Conservation (phyloP, 495 filamentous ascomycete species). For the Cetradonia linearis region DNA sequence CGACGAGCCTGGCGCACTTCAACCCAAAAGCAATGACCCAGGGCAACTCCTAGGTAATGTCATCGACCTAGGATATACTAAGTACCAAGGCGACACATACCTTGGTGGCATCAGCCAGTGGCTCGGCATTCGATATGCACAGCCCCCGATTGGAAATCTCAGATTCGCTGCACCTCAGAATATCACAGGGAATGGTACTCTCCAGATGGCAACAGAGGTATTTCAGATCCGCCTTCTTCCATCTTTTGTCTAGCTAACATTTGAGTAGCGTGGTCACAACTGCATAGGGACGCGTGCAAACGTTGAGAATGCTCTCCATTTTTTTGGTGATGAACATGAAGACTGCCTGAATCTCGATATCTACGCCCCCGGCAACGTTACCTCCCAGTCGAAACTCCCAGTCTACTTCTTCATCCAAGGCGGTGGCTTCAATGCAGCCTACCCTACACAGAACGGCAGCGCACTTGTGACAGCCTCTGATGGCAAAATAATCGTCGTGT, state of each 20-base stretch:
- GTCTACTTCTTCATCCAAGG: constrained; percentile 70
- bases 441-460: constrained; percentile 56
- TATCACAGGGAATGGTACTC: constrained; percentile 32
- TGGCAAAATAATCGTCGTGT: constrained; percentile 56
- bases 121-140: constrained; percentile 58
- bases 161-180: constrained; percentile 52
- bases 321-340: constrained; percentile 36
- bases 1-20: not conserved
- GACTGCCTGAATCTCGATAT: constrained; percentile 70
- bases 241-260: constrained; percentile 7
- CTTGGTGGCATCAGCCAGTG: constrained; percentile 47
- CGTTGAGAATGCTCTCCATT: constrained; percentile 8
- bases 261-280: constrained; percentile 35
- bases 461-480: constrained; percentile 49
- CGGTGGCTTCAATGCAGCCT: constrained; percentile 62
- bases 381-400: constrained; percentile 40
- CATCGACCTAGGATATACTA: constrained; percentile 37
- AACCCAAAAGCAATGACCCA: not conserved
- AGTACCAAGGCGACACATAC: constrained; percentile 32
- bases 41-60: constrained; percentile 18
- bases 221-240: not conserved
- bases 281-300: constrained; percentile 42
- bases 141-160: constrained; percentile 45
- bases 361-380: constrained; percentile 53
- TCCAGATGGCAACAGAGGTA: constrained; percentile 40